Percentiles rank a stretch among this genome's conserved stretches.
Evolutionary conservation across 768 basidiomycete genomes (phyloP).

Genomic region (Termitomyces sp.): DNA sequence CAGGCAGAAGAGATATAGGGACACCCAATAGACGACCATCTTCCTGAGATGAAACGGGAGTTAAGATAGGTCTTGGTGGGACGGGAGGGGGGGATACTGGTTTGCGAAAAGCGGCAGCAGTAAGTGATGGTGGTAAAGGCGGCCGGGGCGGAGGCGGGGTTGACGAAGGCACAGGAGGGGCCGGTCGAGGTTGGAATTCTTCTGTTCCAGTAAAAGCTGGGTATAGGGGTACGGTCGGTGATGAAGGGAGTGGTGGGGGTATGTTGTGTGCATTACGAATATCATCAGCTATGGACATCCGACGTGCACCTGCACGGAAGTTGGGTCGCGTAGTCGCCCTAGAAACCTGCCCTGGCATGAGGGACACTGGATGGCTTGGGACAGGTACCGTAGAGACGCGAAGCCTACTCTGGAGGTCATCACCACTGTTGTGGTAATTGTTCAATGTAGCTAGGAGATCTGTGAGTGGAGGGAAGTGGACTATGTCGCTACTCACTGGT

Average conservation of each 20-base stretch:
- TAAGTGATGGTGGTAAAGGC: constrained; percentile 12
- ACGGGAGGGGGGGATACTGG: constrained; percentile 27
- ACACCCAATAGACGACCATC: not conserved
- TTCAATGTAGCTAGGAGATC: constrained; percentile 13
- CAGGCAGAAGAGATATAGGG: not conserved
- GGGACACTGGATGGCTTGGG: constrained; percentile 15
- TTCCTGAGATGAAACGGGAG: not conserved
- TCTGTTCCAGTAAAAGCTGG: constrained; percentile 25
- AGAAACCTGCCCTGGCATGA: constrained; percentile 16
- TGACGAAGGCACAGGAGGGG: constrained; percentile 13
- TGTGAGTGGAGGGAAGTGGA: not conserved
- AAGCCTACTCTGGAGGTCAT: constrained; percentile 3
- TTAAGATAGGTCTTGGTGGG: constrained; percentile 31
- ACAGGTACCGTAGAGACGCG: constrained; percentile 18
- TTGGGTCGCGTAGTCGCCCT: constrained; percentile 17
- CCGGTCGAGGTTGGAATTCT: constrained; percentile 22
- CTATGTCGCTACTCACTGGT: constrained; percentile 6
- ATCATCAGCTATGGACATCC: constrained; percentile 13
- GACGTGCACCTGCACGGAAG: constrained; percentile 14
- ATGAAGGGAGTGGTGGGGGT: not conserved
- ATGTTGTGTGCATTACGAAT: constrained; percentile 11
- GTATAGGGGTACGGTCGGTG: constrained; percentile 23
- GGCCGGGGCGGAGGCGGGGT: constrained; percentile 21
- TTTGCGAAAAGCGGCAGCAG: constrained; percentile 5
- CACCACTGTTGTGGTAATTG: not conserved